Percentiles rank a stretch among this genome's conserved stretches.
Evolutionary conservation across 176 grass and related monocot species (phyloP).

Genomic region (Raddia guianensis): DNA sequence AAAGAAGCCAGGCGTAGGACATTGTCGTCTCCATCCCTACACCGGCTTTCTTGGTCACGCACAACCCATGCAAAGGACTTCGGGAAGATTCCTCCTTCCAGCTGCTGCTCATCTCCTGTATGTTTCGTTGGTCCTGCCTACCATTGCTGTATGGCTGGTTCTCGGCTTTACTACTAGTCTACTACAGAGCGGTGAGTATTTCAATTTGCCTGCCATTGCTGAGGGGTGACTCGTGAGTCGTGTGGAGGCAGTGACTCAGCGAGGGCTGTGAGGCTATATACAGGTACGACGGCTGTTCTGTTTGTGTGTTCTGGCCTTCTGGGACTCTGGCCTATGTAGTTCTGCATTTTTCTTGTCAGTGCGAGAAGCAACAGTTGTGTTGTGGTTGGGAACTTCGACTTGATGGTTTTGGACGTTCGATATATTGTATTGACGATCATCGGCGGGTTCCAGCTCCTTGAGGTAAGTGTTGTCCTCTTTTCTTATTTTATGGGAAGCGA

Average conservation of each 20-base stretch:
- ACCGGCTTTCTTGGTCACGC: conserved; percentile 21
- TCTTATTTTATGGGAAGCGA: neutral
- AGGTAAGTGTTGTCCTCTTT: neutral
- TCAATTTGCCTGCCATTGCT: too few relatives aligned
- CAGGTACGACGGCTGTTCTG: too few relatives aligned
- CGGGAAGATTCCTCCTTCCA: conserved; percentile 23
- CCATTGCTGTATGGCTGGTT: too few relatives aligned
- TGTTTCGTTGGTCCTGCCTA: neutral
- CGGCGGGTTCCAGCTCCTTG: neutral
- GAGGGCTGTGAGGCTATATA: too few relatives aligned
- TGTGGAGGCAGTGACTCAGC: too few relatives aligned
- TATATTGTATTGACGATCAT: neutral
- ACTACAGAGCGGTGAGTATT: too few relatives aligned
- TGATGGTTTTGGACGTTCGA: neutral
- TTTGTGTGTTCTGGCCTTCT: too few relatives aligned
- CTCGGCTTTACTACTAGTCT: neutral
- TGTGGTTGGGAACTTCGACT: conserved; percentile 18
- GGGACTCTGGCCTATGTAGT: neutral
- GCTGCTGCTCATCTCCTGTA: conserved; percentile 30
- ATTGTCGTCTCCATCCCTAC: conserved; percentile 24
- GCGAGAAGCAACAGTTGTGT: neutral
- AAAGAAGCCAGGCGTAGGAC: conserved; percentile 44
- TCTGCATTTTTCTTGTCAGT: conserved; percentile 8
- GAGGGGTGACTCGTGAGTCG: too few relatives aligned
- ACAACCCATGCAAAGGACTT: conserved; percentile 6